phyloP scores from a whole-genome alignment of 176 grass and related monocot species.

The Triticum timopheevii region DNA sequence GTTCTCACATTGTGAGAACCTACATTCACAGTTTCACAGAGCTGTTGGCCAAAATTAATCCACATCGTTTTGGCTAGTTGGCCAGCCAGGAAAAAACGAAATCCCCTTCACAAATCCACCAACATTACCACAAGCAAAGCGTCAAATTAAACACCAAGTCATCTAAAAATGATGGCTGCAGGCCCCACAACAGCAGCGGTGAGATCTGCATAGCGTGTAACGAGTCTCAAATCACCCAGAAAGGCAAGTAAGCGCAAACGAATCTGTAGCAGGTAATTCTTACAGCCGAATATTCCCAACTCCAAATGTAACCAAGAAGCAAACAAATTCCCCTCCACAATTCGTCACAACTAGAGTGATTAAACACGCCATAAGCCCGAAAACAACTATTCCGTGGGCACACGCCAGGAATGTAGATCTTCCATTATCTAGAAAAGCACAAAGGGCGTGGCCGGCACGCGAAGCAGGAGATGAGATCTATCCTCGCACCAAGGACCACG shows the following conservation, averaged over 20 bases:
- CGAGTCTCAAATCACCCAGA: background rate
- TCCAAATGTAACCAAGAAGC: background rate
- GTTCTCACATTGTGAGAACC: background rate
- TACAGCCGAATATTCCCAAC: background rate
- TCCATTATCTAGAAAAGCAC: background rate
- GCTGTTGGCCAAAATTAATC: background rate
- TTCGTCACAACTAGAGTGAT: background rate
- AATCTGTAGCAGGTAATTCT: background rate
- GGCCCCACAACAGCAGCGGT: background rate
- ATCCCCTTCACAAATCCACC: background rate
- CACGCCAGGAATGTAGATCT: background rate
- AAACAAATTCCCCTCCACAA: background rate
- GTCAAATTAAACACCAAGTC: background rate
- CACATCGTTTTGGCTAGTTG: background rate
- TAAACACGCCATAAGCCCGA: background rate
- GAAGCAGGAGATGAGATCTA: background rate
- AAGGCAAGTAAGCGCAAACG: background rate
- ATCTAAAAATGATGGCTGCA: background rate
- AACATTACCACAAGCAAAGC: background rate
- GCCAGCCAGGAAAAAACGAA: background rate
- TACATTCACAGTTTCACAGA: background rate
- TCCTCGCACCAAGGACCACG: background rate
- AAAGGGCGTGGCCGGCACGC: background rate
- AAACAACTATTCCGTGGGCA: background rate
- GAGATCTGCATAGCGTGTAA: constrained; percentile 4